These are phyloP conservation scores for Flaveria floridana DNA, from an alignment of 140 eudicot genomes.

Conservation along the genomic window DNA sequence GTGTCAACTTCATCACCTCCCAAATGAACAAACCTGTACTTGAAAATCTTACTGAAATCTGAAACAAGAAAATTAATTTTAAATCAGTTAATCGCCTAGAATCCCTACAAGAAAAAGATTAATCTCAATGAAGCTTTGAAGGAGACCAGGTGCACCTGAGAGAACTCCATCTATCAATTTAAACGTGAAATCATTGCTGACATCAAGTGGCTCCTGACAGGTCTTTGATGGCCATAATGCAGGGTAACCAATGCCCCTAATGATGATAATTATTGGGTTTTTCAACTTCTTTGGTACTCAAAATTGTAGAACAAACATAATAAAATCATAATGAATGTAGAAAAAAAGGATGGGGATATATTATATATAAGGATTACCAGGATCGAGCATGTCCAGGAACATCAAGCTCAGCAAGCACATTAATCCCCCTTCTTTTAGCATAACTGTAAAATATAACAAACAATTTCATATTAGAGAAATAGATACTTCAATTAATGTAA, in stretches of 20 bases:
- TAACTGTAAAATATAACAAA: conserved; percentile 47
- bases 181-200: conserved; percentile 86
- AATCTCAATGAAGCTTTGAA: not conserved
- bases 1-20: conserved; percentile 99
- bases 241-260: conserved; percentile 94
- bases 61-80: conserved; percentile 32
- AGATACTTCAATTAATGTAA: conserved; percentile 4
- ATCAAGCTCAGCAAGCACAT: conserved; percentile 91
- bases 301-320: conserved; percentile 5
- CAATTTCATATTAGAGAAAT: conserved; percentile 18
- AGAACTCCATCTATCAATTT: conserved; percentile 81
- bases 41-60: conserved; percentile 94
- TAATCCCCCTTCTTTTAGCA: conserved; percentile 79
- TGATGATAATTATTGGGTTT: conserved; percentile 18
- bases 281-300: conserved; percentile 6
- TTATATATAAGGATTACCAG: conserved; percentile 45
- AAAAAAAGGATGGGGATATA: not conserved
- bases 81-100: conserved; percentile 10
- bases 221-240: conserved; percentile 72
- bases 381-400: conserved; percentile 97
- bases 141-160: conserved; percentile 47
- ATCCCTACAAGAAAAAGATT: not conserved
- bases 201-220: conserved; percentile 92
- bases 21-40: conserved; percentile 79
- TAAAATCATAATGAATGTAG: not conserved